Conservation (phyloP, 306 rosid species). For the Corylus americana region DNA sequence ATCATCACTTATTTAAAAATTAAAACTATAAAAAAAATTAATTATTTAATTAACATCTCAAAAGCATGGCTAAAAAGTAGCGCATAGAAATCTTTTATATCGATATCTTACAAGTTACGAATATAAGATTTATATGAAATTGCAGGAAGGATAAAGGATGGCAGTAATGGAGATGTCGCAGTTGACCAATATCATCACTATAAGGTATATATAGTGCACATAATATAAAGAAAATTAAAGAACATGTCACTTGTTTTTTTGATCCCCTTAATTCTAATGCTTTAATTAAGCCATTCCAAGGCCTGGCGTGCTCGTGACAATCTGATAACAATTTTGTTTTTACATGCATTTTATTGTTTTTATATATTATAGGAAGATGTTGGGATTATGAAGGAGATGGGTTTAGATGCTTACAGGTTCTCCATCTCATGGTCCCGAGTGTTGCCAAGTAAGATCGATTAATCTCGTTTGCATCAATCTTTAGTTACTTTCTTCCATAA, state of each 20-base stretch:
- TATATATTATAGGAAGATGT: constrained; percentile 54
- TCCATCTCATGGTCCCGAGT: constrained; percentile 78
- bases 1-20: no score
- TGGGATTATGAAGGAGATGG: constrained; percentile 51
- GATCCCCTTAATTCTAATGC: no score
- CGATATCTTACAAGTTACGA: background rate
- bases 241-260: no score
- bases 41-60: no score
- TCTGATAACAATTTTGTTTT: background rate
- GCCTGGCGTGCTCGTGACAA: background rate
- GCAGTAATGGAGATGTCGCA: background rate
- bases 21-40: no score
- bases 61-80: background rate
- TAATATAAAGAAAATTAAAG: background rate
- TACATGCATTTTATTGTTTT: no score
- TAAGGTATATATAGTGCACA: background rate
- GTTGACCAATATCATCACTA: background rate
- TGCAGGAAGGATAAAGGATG: background rate
- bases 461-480: background rate
- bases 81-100: background rate
- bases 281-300: background rate
- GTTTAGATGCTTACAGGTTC: constrained; percentile 62
- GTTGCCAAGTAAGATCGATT: constrained; percentile 50
- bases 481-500: background rate
- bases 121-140: background rate